A percentile compares a stretch with the other conserved stretches of the same genome.
These are phyloP conservation scores for Serendipita vermifera DNA, from an alignment of 768 basidiomycete genomes.

Conservation along the genomic window DNA sequence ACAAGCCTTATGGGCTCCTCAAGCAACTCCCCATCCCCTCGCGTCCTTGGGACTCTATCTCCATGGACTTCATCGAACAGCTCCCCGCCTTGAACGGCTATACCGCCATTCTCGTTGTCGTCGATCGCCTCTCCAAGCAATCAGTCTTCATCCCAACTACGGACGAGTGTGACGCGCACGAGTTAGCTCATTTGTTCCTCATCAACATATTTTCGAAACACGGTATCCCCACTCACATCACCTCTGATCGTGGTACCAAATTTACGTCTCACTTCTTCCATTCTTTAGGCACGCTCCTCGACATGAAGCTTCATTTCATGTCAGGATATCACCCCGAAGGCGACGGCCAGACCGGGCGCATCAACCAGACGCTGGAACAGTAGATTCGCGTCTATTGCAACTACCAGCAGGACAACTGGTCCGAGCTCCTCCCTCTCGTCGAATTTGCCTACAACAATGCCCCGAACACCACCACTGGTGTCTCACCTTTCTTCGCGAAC, in stretches of 20 bases:
- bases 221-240: constrained; percentile 11
- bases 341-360: constrained; percentile 17
- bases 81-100: constrained; percentile 29
- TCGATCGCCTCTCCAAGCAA: constrained; percentile 30
- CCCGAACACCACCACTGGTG: constrained; percentile 19
- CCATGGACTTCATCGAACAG: constrained; percentile 27
- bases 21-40: constrained; percentile 20
- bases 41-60: constrained; percentile 26
- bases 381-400: constrained; percentile 22
- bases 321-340: constrained; percentile 13
- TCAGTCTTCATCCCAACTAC: constrained; percentile 31
- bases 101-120: constrained; percentile 29
- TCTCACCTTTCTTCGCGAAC: constrained; percentile 25
- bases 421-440: constrained; percentile 20
- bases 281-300: constrained; percentile 7
- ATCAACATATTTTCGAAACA: constrained; percentile 23
- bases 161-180: constrained; percentile 20
- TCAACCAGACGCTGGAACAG: constrained; percentile 24
- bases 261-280: constrained; percentile 14
- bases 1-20: constrained; percentile 27
- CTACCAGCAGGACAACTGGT: constrained; percentile 26
- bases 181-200: constrained; percentile 30
- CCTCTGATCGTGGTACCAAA: constrained; percentile 13
- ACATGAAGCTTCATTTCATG: constrained; percentile 9
- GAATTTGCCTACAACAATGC: constrained; percentile 27